Evolutionary conservation across 805 yeast species (phyloP).

Genomic region (Barnettozyma salicaria): DNA sequence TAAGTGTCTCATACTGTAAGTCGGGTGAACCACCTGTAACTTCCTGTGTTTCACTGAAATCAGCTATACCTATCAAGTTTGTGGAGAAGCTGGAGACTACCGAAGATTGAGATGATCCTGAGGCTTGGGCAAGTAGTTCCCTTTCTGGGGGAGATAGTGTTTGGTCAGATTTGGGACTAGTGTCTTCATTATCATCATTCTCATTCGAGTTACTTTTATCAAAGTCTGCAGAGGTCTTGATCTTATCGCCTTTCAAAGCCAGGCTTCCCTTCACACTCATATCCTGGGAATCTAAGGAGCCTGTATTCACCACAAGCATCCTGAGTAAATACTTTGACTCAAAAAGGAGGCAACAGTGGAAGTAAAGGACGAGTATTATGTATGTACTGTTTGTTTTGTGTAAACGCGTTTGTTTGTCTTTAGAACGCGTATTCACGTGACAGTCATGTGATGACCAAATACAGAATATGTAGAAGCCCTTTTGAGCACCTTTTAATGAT

Average conservation of each 20-base stretch:
- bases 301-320: too few relatives aligned
- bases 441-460: not conserved
- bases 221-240: too few relatives aligned
- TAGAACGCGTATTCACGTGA: not conserved
- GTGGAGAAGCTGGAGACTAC: conserved; percentile 9
- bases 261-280: too few relatives aligned
- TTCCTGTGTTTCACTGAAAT: too few relatives aligned
- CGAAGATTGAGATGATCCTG: conserved; percentile 14
- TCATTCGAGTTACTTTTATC: not conserved
- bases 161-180: conserved; percentile 10
- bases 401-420: conserved; percentile 3
- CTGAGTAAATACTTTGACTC: not conserved
- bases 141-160: not conserved
- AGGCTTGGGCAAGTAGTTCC: not conserved
- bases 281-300: too few relatives aligned
- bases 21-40: too few relatives aligned
- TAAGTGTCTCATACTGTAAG: conserved; percentile 4
- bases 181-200: not conserved
- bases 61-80: not conserved
- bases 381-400: not conserved
- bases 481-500: too few relatives aligned
- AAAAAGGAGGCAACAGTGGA: too few relatives aligned
- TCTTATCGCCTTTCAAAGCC: too few relatives aligned
- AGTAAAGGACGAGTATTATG: too few relatives aligned
- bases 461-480: not conserved